A percentile compares a stretch with the other conserved stretches of the same genome.
phyloP scores from a whole-genome alignment of 1,139 yeast genomes.

The Nadsonia starkeyi-henricii region DNA sequence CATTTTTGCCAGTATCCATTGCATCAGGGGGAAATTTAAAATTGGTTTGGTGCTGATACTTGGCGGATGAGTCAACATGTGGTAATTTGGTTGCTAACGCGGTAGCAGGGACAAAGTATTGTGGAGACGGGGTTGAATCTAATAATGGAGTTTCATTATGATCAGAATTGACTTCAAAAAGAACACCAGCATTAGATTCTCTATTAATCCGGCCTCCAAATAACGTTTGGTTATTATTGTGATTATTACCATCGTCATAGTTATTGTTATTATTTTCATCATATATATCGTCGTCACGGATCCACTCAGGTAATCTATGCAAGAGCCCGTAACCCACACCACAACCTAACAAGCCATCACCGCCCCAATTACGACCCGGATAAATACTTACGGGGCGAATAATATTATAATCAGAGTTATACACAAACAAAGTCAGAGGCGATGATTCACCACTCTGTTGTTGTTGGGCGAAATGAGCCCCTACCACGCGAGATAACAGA shows the following conservation, averaged over 20 bases:
- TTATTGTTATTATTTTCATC: too few species aligned
- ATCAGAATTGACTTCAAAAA: neutral
- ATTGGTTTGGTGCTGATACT: slow-evolving; percentile 5
- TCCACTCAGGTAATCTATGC: slow-evolving; percentile 56
- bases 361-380: slow-evolving; percentile 47
- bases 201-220: too few species aligned
- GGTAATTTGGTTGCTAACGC: neutral
- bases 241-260: too few species aligned
- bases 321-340: slow-evolving; percentile 88
- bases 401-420: slow-evolving; percentile 75
- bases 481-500: slow-evolving; percentile 52
- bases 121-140: neutral
- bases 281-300: neutral
- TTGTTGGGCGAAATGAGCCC: slow-evolving; percentile 13
- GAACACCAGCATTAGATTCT: neutral
- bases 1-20: too few species aligned
- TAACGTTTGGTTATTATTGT: too few species aligned
- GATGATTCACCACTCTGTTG: slow-evolving; percentile 10
- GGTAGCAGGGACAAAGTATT: slow-evolving; percentile 5
- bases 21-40: neutral
- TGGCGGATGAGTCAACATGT: slow-evolving; percentile 1
- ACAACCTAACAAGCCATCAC: slow-evolving; percentile 75
- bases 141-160: neutral
- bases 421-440: slow-evolving; percentile 59
- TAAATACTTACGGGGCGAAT: slow-evolving; percentile 76